Base-by-base conservation (phyloP, 768 basidiomycete genomes). In the Boletus subcaerulescens region DNA sequence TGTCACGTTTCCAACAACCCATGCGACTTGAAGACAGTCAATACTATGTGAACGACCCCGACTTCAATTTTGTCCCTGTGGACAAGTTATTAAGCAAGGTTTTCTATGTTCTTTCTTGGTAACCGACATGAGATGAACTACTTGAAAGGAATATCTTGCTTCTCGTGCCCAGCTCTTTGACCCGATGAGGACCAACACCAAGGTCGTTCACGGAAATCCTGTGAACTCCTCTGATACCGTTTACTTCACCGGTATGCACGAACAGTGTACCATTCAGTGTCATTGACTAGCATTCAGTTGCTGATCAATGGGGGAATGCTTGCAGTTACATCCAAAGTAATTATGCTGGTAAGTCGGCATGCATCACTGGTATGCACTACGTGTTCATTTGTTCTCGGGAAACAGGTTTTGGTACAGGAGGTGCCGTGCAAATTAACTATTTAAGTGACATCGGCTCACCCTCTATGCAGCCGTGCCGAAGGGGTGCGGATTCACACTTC, bases 401-500 rank as follows among this genome's bases (percentile, higher is more conserved):
- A 33, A 22, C 58, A 87, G 88, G 92, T 3, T 98, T 97, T 64
- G 97, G 97, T 18, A 95, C 93, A 20, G 91, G 80, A 64, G 89
- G 90, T 88, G 67, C 43, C 60, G 32, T 51, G 41, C 17, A 46
- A 33, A 41, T 15, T 12, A n/a, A 38, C 5, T 35, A 18, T 48
- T 36, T 18, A 13, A 32, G 50, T 50, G n/a, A 43, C 36, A 5
- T 47, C 4, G 11, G 42, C 48, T 61, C 29, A 67, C 15, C 12
- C 12, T 54, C 43, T 13, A 22, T 18, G 61, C 65, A 83, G 96
- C 96, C 32, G 77, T 99, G 38, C 97, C 97, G 0, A 87, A 90
- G 61, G 93, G 88, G 0, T 97, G 94, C 63, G 97, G 97, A 0
- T 99, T 99, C 70, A 97, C 94, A 0, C 79, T 99, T 14, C 97